phyloP scores from a whole-genome alignment of 257 asterid genomes.

The Solanum chiquidenum region DNA sequence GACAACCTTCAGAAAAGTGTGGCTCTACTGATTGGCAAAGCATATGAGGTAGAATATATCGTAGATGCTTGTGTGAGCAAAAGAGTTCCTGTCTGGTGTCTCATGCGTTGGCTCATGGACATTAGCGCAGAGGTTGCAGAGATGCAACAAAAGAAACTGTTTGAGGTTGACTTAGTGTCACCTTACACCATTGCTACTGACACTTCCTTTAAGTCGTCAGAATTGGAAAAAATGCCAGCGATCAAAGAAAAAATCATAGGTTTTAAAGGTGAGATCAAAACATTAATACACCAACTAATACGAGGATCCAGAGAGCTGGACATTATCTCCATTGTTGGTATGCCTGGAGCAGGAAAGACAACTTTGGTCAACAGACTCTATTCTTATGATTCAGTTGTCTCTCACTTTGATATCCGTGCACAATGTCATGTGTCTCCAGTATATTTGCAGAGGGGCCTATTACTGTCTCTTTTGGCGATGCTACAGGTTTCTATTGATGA shows the following conservation, averaged over 20 bases:
- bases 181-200: neutral
- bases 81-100: neutral
- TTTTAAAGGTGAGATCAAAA: neutral
- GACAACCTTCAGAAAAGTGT: neutral
- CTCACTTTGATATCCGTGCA: too few relatives aligned
- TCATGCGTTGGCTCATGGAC: neutral
- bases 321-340: neutral
- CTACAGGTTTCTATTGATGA: too few relatives aligned
- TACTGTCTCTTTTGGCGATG: too few relatives aligned
- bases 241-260: neutral
- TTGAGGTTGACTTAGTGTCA: neutral
- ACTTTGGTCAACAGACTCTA: neutral
- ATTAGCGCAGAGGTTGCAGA: neutral
- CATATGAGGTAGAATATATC: neutral
- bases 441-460: too few relatives aligned
- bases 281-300: rapidly evolving
- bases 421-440: too few relatives aligned
- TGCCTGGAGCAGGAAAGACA: neutral
- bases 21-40: neutral
- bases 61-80: neutral
- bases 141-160: neutral
- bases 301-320: rapidly evolving
- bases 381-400: too few relatives aligned
- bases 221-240: neutral
- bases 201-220: neutral